These are phyloP conservation scores for Gynostemma pentaphyllum DNA, from an alignment of 306 rosid species.

Conservation along the genomic window DNA sequence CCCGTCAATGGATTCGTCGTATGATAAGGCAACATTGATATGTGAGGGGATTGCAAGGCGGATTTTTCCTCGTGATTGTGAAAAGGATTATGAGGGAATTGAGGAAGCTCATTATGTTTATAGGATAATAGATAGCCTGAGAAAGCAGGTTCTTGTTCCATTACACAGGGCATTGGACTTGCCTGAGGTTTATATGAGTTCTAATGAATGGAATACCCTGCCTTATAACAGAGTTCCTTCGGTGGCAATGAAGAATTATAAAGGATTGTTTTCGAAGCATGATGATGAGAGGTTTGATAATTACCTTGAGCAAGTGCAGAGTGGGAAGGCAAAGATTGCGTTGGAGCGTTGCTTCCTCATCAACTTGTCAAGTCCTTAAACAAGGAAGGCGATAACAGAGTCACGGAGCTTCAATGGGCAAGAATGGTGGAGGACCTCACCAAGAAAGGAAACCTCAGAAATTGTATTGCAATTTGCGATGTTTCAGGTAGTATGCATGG, in stretches of 20 bases:
- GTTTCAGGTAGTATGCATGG: conserved; percentile 46
- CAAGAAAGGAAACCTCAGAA: conserved; percentile 35
- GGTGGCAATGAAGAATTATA: too few species aligned
- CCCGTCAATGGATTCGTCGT: conserved; percentile 50
- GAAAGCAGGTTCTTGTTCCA: conserved; percentile 54
- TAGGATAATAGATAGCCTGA: conserved; percentile 43
- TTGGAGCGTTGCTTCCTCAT: conserved; percentile 59
- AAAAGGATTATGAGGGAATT: conserved; percentile 32
- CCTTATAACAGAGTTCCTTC: too few species aligned
- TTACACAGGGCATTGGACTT: conserved; percentile 42
- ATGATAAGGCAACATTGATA: conserved; percentile 31
- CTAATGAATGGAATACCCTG: too few species aligned
- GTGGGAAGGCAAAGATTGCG: conserved; percentile 39
- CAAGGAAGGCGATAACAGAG: conserved; percentile 21
- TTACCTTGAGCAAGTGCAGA: conserved; percentile 33
- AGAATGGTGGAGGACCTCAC: conserved; percentile 47
- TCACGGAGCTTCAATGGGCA: conserved; percentile 66
- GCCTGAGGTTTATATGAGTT: conserved; percentile 56
- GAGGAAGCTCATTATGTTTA: conserved; percentile 59
- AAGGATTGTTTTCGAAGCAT: too few species aligned
- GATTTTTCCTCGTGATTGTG: conserved; percentile 29
- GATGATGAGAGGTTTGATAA: conserved; percentile 29
- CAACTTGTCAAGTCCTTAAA: conserved; percentile 26
- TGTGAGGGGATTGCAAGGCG: conserved; percentile 48
- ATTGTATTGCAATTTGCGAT: conserved; percentile 43